phyloP scores from a whole-genome alignment of 2,329 filamentous ascomycete genomes.

The Huntiella moniliformis region DNA sequence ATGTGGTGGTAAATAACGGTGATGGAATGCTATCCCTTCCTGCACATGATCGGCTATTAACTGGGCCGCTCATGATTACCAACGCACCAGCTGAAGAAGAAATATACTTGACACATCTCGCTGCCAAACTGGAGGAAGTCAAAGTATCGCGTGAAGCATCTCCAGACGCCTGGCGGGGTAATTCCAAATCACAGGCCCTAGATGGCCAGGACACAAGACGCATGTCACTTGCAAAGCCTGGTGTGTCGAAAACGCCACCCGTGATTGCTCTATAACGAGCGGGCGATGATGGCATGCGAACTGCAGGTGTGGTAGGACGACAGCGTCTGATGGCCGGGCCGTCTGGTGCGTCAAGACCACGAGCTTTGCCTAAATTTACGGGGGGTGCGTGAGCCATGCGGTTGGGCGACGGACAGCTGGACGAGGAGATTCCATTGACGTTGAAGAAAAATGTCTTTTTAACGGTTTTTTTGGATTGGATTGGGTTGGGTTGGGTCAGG shows the following conservation, averaged over 20 bases:
- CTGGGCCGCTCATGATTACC: constrained; percentile 33
- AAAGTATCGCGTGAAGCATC: constrained; percentile 23
- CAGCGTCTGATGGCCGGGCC: not conserved
- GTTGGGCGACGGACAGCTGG: constrained; percentile 13
- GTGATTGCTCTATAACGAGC: not conserved
- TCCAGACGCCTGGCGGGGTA: constrained; percentile 7
- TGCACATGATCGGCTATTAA: constrained; percentile 27
- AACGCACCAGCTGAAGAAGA: constrained; percentile 39
- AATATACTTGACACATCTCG: constrained; percentile 30
- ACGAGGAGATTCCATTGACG: constrained; percentile 24
- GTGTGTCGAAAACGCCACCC: not conserved
- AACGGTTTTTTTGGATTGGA: no score
- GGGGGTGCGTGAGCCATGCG: not conserved
- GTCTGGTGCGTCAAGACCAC: not conserved
- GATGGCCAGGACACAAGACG: not conserved
- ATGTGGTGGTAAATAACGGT: not conserved
- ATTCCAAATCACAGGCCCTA: not conserved
- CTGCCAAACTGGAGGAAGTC: constrained; percentile 32
- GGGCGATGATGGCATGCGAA: not conserved
- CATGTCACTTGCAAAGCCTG: not conserved
- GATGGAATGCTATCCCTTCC: constrained; percentile 19
- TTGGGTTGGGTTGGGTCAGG: not conserved
- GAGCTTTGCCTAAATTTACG: not conserved
- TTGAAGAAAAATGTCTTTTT: constrained; percentile 18
- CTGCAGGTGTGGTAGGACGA: not conserved